Evolutionary conservation across 2,329 filamentous ascomycete genomes (phyloP), one percentile per base, ranked within the genome.

Genomic region (Exophiala xenobiotica): DNA sequence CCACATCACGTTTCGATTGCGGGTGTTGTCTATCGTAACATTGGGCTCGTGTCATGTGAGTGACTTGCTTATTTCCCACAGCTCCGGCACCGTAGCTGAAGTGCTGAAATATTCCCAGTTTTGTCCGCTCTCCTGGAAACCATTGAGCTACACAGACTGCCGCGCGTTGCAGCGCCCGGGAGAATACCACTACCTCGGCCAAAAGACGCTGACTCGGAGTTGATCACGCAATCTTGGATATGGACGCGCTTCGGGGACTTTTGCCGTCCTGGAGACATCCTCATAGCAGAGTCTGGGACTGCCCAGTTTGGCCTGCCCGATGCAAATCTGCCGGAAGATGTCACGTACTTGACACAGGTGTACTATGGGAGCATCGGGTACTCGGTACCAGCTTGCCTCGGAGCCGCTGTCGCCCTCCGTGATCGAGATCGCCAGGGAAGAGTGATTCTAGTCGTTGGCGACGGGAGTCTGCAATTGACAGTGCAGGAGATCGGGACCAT

Each of bases 291-390:
- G 49, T 54, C 56, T 5, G 58, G 58, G 7, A 61, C 58, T 7
- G 56, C 58, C 5, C 58, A 61, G 35, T 61, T 55, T 29, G 56
- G 51, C n/a, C 54, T 57, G 6, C 44, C 56, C 8, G 52, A 59
- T 26, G 38, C 54, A n/a, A 48, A 38, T 2, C 44, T 61, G 12
- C 56, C 58, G 23, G 43, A 47, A 20, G 51, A 57, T 51, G 41
- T 46, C 24, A 16, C 44, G 3, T 61, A 51, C 43, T 49, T 53
- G 35, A 57, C 50, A 6, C 58, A 61, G 14, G 24, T 61, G 22
- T 61, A 59, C 47, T 61, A 53, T 35, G 58, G 58, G 16, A 55
- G 56, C 27, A 61, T 61, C 26, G 59, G 59, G 8, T 61, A 60
- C 43, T 52, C 50, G 1, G 54, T 61, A 22, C 51, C 51, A 9